phyloP scores from a whole-genome alignment of 768 basidiomycete species.

The Floccularia luteovirens region DNA sequence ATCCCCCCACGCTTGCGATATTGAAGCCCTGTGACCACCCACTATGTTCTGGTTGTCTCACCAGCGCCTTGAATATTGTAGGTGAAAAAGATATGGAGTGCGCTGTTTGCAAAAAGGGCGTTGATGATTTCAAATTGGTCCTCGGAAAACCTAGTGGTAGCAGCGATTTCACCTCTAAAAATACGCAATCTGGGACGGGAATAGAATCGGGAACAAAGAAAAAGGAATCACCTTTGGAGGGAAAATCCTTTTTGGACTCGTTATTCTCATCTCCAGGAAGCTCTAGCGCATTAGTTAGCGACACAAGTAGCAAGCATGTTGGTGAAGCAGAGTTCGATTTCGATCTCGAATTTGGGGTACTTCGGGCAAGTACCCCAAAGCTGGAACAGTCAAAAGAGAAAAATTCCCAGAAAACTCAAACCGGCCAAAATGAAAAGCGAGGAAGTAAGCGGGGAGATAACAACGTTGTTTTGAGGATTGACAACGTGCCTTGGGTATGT shows the following conservation, averaged over 20 bases:
- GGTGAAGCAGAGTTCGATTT: constrained; percentile 28
- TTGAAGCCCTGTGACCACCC: constrained; percentile 72
- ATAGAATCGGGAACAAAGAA: constrained; percentile 1
- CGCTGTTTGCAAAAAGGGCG: constrained; percentile 66
- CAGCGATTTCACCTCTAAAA: not conserved
- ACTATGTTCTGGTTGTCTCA: constrained; percentile 75
- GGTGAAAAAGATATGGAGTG: constrained; percentile 87
- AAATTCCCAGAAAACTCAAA: constrained; percentile 4
- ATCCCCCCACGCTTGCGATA: constrained; percentile 44
- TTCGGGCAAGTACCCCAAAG: constrained; percentile 38
- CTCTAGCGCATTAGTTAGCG: constrained; percentile 9
- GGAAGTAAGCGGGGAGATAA: constrained; percentile 21
- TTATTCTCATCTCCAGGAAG: constrained; percentile 25
- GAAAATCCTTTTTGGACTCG: constrained; percentile 24
- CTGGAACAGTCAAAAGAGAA: constrained; percentile 17
- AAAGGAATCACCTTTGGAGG: constrained; percentile 2
- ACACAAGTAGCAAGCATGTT: constrained; percentile 4
- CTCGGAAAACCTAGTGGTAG: constrained; percentile 7
- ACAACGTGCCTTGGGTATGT: constrained; percentile 84
- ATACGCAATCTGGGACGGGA: constrained; percentile 1
- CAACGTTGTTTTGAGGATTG: constrained; percentile 67
- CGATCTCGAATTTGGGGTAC: constrained; percentile 24
- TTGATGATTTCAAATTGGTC: constrained; percentile 60
- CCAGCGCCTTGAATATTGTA: constrained; percentile 82
- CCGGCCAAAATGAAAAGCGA: constrained; percentile 6